A percentile compares a stretch with the other conserved stretches of the same genome.
Conservation (phyloP, 2,329 filamentous ascomycete species). For the Coniosporium tulheliwenetii region DNA sequence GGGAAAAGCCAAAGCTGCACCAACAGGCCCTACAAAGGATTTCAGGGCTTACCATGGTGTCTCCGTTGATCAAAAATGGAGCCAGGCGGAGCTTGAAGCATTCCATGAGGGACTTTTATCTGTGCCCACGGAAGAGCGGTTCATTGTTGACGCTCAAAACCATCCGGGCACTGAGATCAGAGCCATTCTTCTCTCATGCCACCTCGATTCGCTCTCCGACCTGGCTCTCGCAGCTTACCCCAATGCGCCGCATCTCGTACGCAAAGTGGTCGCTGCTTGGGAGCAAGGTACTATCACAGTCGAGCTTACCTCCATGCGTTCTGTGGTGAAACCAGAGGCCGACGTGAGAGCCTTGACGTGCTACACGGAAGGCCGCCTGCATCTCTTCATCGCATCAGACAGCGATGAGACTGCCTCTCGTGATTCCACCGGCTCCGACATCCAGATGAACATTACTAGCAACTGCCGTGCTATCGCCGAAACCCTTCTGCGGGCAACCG, state of each 20-base stretch:
- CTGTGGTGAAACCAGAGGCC: constrained; percentile 12
- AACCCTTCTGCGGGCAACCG: no score
- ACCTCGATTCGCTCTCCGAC: constrained; percentile 14
- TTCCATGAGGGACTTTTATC: constrained; percentile 11
- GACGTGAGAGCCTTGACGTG: constrained; percentile 22
- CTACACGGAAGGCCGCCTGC: constrained; percentile 13
- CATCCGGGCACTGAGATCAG: constrained; percentile 30
- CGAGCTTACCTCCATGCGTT: constrained; percentile 18
- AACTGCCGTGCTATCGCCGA: no score
- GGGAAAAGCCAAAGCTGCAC: constrained; percentile 1
- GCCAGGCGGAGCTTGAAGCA: no score
- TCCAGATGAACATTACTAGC: no score
- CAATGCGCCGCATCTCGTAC: constrained; percentile 17
- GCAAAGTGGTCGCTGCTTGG: constrained; percentile 17
- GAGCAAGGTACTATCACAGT: constrained; percentile 16
- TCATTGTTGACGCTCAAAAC: constrained; percentile 20
- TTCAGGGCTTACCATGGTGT: no score
- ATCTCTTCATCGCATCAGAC: constrained; percentile 6
- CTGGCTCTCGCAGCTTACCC: constrained; percentile 29
- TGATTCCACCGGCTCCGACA: no score
- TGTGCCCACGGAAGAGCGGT: constrained; percentile 26
- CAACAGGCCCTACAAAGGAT: no score
- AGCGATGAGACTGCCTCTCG: no score
- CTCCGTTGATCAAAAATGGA: no score
- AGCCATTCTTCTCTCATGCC: constrained; percentile 22